Conservation (phyloP, 2,329 filamentous ascomycete species). For the Didymella sp. region DNA sequence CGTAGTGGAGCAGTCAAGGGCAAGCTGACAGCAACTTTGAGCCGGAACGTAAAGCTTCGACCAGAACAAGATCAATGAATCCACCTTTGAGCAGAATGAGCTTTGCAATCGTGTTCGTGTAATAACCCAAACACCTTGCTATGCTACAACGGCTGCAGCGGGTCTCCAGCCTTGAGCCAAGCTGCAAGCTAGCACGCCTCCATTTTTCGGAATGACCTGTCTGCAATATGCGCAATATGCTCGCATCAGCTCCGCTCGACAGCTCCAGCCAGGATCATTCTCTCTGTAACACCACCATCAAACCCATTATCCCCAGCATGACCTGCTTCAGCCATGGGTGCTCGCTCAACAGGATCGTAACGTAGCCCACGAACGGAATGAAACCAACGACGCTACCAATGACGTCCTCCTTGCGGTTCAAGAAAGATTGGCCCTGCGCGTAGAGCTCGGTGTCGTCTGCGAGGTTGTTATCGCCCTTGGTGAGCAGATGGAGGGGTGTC, state of each 20-base stretch:
- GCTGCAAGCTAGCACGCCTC: background rate
- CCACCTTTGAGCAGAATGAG: background rate
- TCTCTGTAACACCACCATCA: slow-evolving; percentile 89
- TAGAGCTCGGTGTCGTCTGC: slow-evolving; percentile 94
- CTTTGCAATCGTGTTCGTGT: background rate
- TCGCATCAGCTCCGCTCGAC: background rate
- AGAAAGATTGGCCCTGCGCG: slow-evolving; percentile 82
- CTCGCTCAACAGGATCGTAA: slow-evolving; percentile 93
- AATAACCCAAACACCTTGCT: slow-evolving; percentile 17
- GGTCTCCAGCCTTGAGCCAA: background rate
- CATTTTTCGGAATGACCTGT: background rate
- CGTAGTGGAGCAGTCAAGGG: no score
- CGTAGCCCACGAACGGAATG: slow-evolving; percentile 93
- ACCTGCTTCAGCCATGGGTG: slow-evolving; percentile 97
- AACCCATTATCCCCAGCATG: slow-evolving; percentile 92
- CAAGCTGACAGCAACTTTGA: background rate
- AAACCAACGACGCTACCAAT: slow-evolving; percentile 92
- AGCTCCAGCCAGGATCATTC: slow-evolving; percentile 62
- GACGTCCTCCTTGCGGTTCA: slow-evolving; percentile 82
- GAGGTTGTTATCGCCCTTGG: slow-evolving; percentile 96
- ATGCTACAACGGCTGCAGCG: slow-evolving; percentile 2
- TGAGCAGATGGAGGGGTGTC: slow-evolving; percentile 72
- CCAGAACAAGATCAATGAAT: background rate
- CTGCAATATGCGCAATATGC: background rate
- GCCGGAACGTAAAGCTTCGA: no score